Percentiles rank a stretch among this genome's conserved stretches.
Conservation (phyloP, 371 early-diverging fungal species). For the Vittaforma corneae region DNA sequence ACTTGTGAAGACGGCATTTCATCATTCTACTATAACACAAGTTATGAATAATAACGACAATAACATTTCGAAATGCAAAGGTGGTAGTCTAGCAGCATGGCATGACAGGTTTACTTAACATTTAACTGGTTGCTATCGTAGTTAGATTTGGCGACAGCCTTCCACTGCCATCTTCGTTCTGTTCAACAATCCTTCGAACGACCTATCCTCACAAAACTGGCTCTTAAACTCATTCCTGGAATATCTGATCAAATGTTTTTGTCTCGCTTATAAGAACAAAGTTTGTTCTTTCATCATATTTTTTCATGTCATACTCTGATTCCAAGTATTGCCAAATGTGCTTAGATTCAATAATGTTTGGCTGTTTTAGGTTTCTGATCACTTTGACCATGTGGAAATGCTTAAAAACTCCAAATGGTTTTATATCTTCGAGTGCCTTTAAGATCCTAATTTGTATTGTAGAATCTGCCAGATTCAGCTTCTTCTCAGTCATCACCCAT, state of each 20-base stretch:
- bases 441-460: constrained; percentile 55
- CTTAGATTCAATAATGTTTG: constrained; percentile 51
- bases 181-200: too few species aligned
- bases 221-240: too few species aligned
- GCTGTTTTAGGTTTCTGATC: constrained; percentile 54
- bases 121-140: too few species aligned
- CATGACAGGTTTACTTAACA: too few species aligned
- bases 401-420: constrained; percentile 46
- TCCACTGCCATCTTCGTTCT: too few species aligned
- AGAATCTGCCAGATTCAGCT: constrained; percentile 44
- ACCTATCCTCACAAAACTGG: too few species aligned
- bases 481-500: constrained; percentile 25
- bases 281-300: constrained; percentile 10
- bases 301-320: constrained; percentile 19
- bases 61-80: too few species aligned
- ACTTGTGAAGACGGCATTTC: too few species aligned
- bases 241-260: neutral
- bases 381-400: constrained; percentile 52
- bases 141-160: too few species aligned
- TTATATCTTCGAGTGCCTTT: constrained; percentile 50
- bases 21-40: too few species aligned
- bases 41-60: too few species aligned
- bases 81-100: too few species aligned
- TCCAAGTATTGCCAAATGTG: constrained; percentile 56
- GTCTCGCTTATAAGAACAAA: neutral